phyloP scores from a whole-genome alignment of 2,329 filamentous ascomycete genomes.

The Dryadomyces quercus-mongolicae region DNA sequence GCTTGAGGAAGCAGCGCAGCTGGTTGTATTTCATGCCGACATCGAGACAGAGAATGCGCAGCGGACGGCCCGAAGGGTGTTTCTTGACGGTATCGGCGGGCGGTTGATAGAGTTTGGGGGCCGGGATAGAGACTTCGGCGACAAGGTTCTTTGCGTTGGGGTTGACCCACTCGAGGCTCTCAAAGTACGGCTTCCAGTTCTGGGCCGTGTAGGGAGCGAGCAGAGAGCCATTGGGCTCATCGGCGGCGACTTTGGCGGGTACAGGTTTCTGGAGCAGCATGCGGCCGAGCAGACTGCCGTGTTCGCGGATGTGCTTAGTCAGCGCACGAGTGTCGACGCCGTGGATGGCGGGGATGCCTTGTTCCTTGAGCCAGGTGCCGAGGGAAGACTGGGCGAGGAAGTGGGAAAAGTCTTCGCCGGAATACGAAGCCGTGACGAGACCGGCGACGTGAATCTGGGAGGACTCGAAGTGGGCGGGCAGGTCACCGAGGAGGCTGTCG shows the following conservation, averaged over 20 bases:
- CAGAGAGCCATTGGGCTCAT: not conserved
- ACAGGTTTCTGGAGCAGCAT: constrained; percentile 58
- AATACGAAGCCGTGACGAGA: constrained; percentile 81
- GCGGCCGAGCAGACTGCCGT: constrained; percentile 92
- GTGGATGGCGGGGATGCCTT: constrained; percentile 86
- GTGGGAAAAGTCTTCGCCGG: constrained; percentile 91
- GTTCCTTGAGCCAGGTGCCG: constrained; percentile 91
- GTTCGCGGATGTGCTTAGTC: constrained; percentile 86
- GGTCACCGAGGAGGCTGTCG: constrained; percentile 72
- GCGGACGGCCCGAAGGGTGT: constrained; percentile 72
- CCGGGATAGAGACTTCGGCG: constrained; percentile 81
- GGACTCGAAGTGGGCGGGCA: constrained; percentile 90
- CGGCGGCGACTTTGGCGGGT: constrained; percentile 18
- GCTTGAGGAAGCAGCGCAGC: constrained; percentile 78
- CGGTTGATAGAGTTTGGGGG: constrained; percentile 77
- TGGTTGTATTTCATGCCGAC: constrained; percentile 99
- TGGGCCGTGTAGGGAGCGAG: constrained; percentile 25
- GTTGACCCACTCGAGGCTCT: constrained; percentile 77
- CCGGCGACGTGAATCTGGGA: constrained; percentile 87
- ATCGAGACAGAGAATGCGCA: constrained; percentile 86
- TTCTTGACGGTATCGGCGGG: constrained; percentile 64
- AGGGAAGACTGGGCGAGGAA: constrained; percentile 83
- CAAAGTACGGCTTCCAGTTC: constrained; percentile 50
- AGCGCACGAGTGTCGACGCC: constrained; percentile 87
- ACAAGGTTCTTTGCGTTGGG: constrained; percentile 91